Conservation (phyloP, 2,329 filamentous ascomycete genomes). For the Davidsoniella virescens region DNA sequence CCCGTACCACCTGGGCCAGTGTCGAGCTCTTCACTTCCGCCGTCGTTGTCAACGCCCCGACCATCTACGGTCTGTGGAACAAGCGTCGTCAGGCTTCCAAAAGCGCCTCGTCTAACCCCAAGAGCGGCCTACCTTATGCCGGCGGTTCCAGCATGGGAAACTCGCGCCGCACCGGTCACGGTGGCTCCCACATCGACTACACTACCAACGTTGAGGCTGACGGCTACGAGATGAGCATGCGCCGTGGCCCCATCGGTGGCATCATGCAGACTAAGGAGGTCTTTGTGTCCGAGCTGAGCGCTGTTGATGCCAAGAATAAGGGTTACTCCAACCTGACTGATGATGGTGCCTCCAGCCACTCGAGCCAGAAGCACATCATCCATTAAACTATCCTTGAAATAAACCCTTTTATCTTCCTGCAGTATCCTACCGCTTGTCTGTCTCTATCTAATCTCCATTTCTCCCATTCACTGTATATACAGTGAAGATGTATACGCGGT, state of each 20-base stretch:
- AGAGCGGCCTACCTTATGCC: background rate
- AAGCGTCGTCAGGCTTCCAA: slow-evolving; percentile 13
- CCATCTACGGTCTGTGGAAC: slow-evolving; percentile 22
- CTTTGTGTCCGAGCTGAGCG: slow-evolving; percentile 9
- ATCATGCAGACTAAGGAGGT: slow-evolving; percentile 12
- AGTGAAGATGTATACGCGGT: too few relatives aligned
- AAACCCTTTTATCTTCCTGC: too few relatives aligned
- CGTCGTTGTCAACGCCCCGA: slow-evolving; percentile 24
- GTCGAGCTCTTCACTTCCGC: slow-evolving; percentile 21
- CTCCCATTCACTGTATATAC: too few relatives aligned
- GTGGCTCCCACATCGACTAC: slow-evolving; percentile 7
- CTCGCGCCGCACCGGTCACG: background rate
- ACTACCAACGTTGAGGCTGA: slow-evolving; percentile 7
- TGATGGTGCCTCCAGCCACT: slow-evolving; percentile 9
- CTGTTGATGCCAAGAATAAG: slow-evolving; percentile 9
- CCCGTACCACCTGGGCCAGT: slow-evolving; percentile 24
- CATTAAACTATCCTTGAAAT: background rate
- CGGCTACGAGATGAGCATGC: slow-evolving; percentile 6
- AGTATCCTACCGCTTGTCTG: too few relatives aligned
- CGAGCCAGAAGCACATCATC: slow-evolving; percentile 11
- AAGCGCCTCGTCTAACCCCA: background rate
- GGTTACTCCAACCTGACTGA: slow-evolving; percentile 9
- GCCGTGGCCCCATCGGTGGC: slow-evolving; percentile 1
- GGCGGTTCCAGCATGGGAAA: background rate
- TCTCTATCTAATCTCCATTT: too few relatives aligned